Evolutionary conservation across 2,329 filamentous ascomycete genomes (phyloP), one percentile per base, ranked within the genome.

Genomic region (Fusarium proliferatum): DNA sequence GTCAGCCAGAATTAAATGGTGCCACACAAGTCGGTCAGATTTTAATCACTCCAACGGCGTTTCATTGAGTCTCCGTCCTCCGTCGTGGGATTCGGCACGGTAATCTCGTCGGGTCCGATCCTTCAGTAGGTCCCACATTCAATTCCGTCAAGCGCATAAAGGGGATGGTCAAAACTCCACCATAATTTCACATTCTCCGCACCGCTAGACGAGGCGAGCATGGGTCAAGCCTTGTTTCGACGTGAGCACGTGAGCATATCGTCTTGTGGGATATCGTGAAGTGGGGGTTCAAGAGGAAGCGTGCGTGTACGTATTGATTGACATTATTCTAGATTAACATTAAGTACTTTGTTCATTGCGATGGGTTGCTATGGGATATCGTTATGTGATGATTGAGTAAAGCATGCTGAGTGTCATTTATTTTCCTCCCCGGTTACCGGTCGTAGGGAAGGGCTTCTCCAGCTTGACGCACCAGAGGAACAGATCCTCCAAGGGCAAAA

Each of bases 401-500:
- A 45, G 28, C 28, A 52, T 30, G 11, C 46, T 38, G 30, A 43
- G 45, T 13, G 15, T 67, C n/a, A 13, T 60, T 70, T 60, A 69
- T 34, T 69, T 69, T 26, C 67, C 67, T 61, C 60, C 70, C 19
- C 74, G 46, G 38, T 75, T 69, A 16, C 82, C 84, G 5, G 84
- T 85, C 2, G 84, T 89, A 4, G 88, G 89, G 15, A 84, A 83
- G 0, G 91, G 91, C 81, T 93, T 93, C 77, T 92, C 88, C 42
- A 93, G 86, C 62, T 89, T 84, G 72, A 91, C 82, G 12, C 85
- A 81, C 86, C 87, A 91, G 38, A 93, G 82, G 76, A 93, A 89
- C 79, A 89, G 90, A 76, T 93, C 91, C 78, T 93, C 91, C 12
- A 93, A 62, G 0, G 87, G 87, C 38, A 92, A 76, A 67, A 93